These are phyloP conservation scores for Phytophthora foliorum DNA, from an alignment of 352 stramenopile species.

Conservation along the genomic window DNA sequence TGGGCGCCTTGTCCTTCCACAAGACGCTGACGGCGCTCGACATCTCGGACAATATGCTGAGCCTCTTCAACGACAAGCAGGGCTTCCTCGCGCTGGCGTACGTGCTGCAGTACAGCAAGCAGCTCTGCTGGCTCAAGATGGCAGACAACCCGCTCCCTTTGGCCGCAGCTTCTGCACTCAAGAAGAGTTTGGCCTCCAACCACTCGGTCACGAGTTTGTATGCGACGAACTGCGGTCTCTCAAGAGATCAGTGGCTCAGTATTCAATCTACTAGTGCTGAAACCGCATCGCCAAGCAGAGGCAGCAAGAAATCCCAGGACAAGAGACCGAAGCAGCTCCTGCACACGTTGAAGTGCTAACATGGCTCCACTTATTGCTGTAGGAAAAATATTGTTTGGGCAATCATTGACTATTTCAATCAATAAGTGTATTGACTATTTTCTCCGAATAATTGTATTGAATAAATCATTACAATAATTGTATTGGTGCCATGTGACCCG, in stretches of 20 bases:
- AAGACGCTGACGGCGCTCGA: constrained; percentile 63
- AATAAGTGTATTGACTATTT: too few species aligned
- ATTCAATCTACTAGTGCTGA: neutral
- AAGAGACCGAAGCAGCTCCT: constrained; percentile 19
- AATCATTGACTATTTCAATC: too few species aligned
- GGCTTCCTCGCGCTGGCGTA: constrained; percentile 66
- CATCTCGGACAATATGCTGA: constrained; percentile 65
- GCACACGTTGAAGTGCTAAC: constrained; percentile 33
- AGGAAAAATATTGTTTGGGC: too few species aligned
- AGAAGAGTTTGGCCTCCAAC: constrained; percentile 40
- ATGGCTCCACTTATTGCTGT: neutral
- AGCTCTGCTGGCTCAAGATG: constrained; percentile 61
- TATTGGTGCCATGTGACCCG: constrained; percentile 1
- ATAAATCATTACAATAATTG: neutral
- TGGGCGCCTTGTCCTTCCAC: constrained; percentile 61
- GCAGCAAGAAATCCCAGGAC: neutral
- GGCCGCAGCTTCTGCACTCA: constrained; percentile 23
- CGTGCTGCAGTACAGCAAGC: constrained; percentile 54
- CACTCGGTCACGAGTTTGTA: constrained; percentile 53
- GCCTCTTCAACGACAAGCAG: constrained; percentile 62
- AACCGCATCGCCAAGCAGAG: neutral
- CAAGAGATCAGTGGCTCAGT: constrained; percentile 15
- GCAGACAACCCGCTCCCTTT: constrained; percentile 47
- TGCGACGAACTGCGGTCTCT: constrained; percentile 37
- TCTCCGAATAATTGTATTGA: constrained; percentile 18